Conservation (phyloP, 148 eudicot species). For the Rhododendron williamsianum region DNA sequence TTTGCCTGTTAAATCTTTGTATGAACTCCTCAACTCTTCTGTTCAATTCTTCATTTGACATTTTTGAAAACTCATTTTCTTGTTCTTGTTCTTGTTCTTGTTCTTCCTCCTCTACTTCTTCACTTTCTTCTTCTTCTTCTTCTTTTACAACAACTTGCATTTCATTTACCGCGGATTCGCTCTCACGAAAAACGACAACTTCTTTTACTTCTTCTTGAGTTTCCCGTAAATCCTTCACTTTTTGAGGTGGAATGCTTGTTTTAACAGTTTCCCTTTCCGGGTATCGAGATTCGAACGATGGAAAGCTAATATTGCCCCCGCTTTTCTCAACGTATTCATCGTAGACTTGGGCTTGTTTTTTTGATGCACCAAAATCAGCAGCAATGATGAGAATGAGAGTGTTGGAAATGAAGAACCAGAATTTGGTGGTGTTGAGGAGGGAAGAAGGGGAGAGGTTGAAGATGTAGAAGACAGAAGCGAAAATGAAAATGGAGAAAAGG, state of each 20-base stretch:
- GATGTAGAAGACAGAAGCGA: constrained; percentile 27
- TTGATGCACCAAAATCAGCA: constrained; percentile 31
- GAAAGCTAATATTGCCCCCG: not conserved
- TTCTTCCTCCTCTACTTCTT: not conserved
- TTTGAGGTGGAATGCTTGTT: not conserved
- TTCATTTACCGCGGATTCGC: not conserved
- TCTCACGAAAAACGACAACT: not conserved
- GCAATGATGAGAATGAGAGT: constrained; percentile 45
- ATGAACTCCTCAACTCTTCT: constrained; percentile 44
- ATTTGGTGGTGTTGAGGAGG: constrained; percentile 34
- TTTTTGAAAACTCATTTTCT: constrained; percentile 26
- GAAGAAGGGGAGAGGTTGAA: constrained; percentile 35
- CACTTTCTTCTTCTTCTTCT: not conserved
- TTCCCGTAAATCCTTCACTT: not conserved
- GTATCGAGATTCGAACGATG: not conserved
- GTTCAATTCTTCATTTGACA: constrained; percentile 42
- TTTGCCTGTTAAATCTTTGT: constrained; percentile 28
- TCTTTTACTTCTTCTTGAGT: constrained; percentile 18
- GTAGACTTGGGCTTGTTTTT: not conserved
- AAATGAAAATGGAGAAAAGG: constrained; percentile 23
- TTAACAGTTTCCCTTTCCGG: not conserved
- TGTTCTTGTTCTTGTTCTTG: too few relatives aligned
- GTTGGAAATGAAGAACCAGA: constrained; percentile 44
- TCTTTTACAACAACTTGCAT: not conserved
- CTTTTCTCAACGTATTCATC: constrained; percentile 6